Evolutionary conservation across 1,284 basidiomycete genomes (phyloP), one percentile per base, ranked within the genome.

Genomic region (Schizophyllum commune): DNA sequence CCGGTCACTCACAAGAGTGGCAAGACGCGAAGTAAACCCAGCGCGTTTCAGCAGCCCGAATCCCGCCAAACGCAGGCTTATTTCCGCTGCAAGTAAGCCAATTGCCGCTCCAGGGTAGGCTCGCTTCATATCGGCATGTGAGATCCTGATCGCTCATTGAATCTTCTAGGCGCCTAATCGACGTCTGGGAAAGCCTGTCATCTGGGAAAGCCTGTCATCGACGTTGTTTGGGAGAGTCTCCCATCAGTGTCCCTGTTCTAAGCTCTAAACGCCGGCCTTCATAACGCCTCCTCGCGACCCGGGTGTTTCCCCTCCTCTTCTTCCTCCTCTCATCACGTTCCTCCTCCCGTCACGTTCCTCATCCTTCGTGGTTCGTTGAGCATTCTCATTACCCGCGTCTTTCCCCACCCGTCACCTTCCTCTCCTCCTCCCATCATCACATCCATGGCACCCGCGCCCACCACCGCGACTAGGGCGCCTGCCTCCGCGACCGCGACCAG

Each of bases 301-400:
- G 17, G 39, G 13, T 17, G 17, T 17, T 47, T 11, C 9, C 13
- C 39, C 39, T 47, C 39, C 39, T 47, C 17, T 11, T 17, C 61
- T 64, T 61, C 0, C 62, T 58, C 65, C 66, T 69, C 52, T 61
- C 64, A 21, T 64, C 65, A 20, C 52, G 39, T 17, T 17, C 9
- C 39, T 27, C 27, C 3, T 27, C 27, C 5, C 27, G 27, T 27
- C 3, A 5, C n/a, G n/a, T n/a, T n/a, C n/a, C n/a, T n/a, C n/a
- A n/a, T n/a, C n/a, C n/a, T 27, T 27, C 27, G 27, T 27, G 27
- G 27, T 27, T 27, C 27, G 27, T 27, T 27, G 27, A 27, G 5
- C 27, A 27, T 27, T 5, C 27, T 5, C 27, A 5, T 27, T 2
- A 5, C 27, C 5, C 27, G 27, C 27, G 3, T 27, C 27, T 5